Evolutionary conservation across 768 basidiomycete genomes (phyloP).

Genomic region (Kwoniella newhampshirensis): DNA sequence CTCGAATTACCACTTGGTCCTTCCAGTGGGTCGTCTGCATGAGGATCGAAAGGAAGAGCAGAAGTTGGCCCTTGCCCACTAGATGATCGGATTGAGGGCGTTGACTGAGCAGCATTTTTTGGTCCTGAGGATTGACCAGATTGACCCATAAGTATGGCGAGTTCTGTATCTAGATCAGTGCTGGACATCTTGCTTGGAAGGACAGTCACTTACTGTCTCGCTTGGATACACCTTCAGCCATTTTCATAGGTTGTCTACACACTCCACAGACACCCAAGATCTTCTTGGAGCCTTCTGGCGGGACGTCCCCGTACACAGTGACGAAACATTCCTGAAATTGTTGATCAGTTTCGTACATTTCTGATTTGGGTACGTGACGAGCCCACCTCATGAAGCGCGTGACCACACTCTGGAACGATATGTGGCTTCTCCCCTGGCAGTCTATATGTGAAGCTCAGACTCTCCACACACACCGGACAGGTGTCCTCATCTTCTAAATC

Average conservation of each 20-base stretch:
- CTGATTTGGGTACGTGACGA: neutral
- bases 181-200: neutral
- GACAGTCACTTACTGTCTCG: constrained; percentile 69
- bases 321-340: constrained; percentile 88
- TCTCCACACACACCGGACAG: constrained; percentile 96
- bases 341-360: constrained; percentile 49
- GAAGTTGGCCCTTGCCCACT: constrained; percentile 18
- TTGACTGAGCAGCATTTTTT: constrained; percentile 34
- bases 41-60: constrained; percentile 59
- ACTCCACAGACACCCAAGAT: constrained; percentile 95
- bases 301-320: constrained; percentile 87
- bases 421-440: constrained; percentile 96
- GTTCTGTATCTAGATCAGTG: constrained; percentile 62
- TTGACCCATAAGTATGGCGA: constrained; percentile 86
- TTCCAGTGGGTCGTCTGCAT: constrained; percentile 83
- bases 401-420: constrained; percentile 94
- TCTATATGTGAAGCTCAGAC: constrained; percentile 86
- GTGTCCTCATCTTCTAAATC: constrained; percentile 68
- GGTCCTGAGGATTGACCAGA: constrained; percentile 57
- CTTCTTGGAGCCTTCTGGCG: constrained; percentile 62
- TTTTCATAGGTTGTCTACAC: constrained; percentile 93
- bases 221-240: constrained; percentile 71
- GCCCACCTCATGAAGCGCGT: constrained; percentile 84
- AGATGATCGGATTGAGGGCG: constrained; percentile 37
- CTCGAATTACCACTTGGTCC: constrained; percentile 54